Base-by-base conservation (phyloP, 331 rosid species). In the Prunus yedoensis region DNA sequence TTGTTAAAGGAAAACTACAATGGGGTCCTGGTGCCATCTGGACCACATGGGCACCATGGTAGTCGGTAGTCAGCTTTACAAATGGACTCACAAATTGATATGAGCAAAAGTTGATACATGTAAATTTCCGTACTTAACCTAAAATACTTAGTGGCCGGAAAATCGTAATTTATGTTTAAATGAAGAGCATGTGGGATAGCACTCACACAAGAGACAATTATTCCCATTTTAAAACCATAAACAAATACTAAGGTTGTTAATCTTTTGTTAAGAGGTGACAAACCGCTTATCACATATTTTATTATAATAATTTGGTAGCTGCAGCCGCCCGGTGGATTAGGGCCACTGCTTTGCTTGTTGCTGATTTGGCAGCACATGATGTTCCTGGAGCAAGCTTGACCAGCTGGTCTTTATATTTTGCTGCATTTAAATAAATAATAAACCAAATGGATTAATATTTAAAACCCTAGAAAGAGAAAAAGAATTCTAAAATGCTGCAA, bases 291-390 rank as follows among this genome's bases (percentile, higher is more conserved):
- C 10, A 8, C 68, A 32, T 7, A 30, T 18, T 65, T 35, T 30
- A 65, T 65, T 65, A 8, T 32, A 1, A 18, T 65, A 41, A 41
- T 18, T 65, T 38, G 27, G 70, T 41, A n/a, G 70, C 47, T 0
- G 47, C 17, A n/a, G 51, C 70, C 70, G 70, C 70, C 70, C 70
- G 30, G 41, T 65, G 28, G 51, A 65, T 65, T 65, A 41, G 28
- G 70, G 70, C 70, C 70, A 41, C 21, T 65, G 7, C 70, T 41
- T 65, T 65, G 70, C 18, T 65, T 1, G 27, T n/a, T 38, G 69
- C 50, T 64, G 28, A 10, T 38, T 64, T 35, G 28, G 69, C 69
- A 35, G 69, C 69, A 64, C 69, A 38, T 64, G 50, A n/a, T 64
- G 9, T 4, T 10, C 3, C 15, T 5, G 45, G 68, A 10, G 16